Conservation (phyloP, 306 rosid species). For the Inga oerstediana region DNA sequence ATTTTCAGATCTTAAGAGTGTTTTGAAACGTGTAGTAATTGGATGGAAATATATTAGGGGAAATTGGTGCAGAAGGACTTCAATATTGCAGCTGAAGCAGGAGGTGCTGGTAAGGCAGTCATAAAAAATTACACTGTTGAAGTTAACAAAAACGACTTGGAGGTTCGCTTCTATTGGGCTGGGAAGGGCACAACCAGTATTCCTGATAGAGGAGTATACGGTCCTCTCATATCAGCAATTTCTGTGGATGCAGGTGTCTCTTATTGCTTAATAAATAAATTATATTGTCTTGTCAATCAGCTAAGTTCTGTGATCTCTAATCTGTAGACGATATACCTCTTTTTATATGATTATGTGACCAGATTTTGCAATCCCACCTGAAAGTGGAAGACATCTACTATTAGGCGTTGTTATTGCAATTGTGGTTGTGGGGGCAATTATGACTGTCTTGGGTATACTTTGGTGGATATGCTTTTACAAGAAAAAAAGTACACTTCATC, state of each 20-base stretch:
- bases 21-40: not conserved
- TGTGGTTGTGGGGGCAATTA: not conserved
- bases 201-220: not conserved
- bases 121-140: not conserved
- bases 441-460: not conserved
- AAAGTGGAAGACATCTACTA: not conserved
- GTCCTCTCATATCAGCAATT: not conserved
- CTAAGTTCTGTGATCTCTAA: not conserved
- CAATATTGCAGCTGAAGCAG: constrained; percentile 40
- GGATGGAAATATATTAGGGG: constrained; percentile 32
- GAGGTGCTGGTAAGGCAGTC: constrained; percentile 5
- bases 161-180: constrained; percentile 1
- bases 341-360: not conserved
- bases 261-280: not conserved
- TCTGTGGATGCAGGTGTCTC: not conserved
- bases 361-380: not conserved
- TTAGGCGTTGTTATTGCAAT: not conserved
- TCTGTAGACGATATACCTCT: not conserved
- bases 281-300: not conserved
- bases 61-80: constrained; percentile 28
- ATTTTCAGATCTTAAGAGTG: not conserved
- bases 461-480: not conserved
- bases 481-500: not conserved
- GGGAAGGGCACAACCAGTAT: not conserved
- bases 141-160: constrained; percentile 28